These are phyloP conservation scores for Cudoniella acicularis DNA, from an alignment of 495 filamentous ascomycete genomes.

Conservation along the genomic window DNA sequence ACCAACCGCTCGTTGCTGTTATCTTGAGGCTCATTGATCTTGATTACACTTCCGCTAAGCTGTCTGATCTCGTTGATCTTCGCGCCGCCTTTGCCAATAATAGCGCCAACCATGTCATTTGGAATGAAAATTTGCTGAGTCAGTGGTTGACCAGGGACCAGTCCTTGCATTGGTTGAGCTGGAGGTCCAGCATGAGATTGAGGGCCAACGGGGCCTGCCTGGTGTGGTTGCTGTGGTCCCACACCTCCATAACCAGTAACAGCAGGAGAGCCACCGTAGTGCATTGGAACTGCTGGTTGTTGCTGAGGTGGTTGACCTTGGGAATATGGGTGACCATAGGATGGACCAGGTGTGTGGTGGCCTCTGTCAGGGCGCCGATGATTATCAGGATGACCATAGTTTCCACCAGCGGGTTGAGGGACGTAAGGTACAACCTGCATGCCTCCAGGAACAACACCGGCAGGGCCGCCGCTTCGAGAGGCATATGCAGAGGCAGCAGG, in stretches of 20 bases:
- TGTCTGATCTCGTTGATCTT: slow-evolving; percentile 99
- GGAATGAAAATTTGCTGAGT: slow-evolving; percentile 99
- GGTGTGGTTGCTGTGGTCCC: slow-evolving; percentile 73
- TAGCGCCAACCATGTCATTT: slow-evolving; percentile 99
- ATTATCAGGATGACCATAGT: slow-evolving; percentile 86
- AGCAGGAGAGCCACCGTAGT: slow-evolving; percentile 66
- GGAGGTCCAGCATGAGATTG: slow-evolving; percentile 55
- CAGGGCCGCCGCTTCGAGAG: slow-evolving; percentile 88
- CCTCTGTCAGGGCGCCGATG: slow-evolving; percentile 65
- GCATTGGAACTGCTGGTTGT: slow-evolving; percentile 65
- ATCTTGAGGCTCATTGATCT: slow-evolving; percentile 99
- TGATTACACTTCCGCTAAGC: slow-evolving; percentile 95
- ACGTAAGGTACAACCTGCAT: slow-evolving; percentile 98
- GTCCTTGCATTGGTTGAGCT: slow-evolving; percentile 67
- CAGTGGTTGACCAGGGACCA: slow-evolving; percentile 79
- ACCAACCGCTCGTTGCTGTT: slow-evolving; percentile 97
- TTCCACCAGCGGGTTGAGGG: slow-evolving; percentile 85
- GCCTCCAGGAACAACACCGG: slow-evolving; percentile 87
- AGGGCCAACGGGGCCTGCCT: slow-evolving; percentile 52
- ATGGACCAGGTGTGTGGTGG: slow-evolving; percentile 50
- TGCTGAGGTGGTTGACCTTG: slow-evolving; percentile 56
- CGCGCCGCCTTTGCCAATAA: slow-evolving; percentile 96
- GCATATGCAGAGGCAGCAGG: slow-evolving; percentile 96
- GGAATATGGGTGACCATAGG: slow-evolving; percentile 66
- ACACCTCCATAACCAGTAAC: slow-evolving; percentile 63